Evolutionary conservation across 2,329 filamentous ascomycete species (phyloP), one percentile per base, ranked within the genome.

Genomic region (Pleoardoris graminearum): DNA sequence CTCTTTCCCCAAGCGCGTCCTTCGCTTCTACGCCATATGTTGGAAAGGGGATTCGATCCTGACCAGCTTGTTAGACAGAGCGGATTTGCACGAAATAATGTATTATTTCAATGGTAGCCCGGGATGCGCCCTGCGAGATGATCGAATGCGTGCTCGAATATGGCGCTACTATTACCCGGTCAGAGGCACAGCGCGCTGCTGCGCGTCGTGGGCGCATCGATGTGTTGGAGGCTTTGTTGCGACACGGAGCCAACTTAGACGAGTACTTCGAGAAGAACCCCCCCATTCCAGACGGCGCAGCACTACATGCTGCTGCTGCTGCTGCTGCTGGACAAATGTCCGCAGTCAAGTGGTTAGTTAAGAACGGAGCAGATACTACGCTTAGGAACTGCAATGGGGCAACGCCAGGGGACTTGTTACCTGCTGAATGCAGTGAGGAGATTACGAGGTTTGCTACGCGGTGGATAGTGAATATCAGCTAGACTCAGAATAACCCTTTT

Each of bases 111-210:
- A 25, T 21, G 23, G 49, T 44, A 7, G 47, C 23, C 17, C 25
- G 33, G 19, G 14, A 7, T 16, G 43, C 49, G 17, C 38, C 25
- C 27, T 33, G 19, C 25, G 42, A 51, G 23, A 47, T 51, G 16
- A 19, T 51, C 33, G 42, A 47, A 36, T 51, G 49, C 38, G 22
- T 51, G 35, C 49, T 51, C 7, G n/a, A 47, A 33, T 41, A 47
- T 47, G 49, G 42, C 22, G 43, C 30, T 33, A 19, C 38, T 16
- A 37, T 51, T 27, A 19, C 25, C 19, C 35, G 35, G 17, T 51
- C 49, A 41, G 12, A 27, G 7, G 49, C 49, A 12, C 14, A 16
- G 32, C 23, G 42, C 32, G 49, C n/a, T 23, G 49, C 49, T 35
- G 42, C 42, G 32, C 16, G 30, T 21, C 25, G 19, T 41, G 49